These are phyloP conservation scores for Pelagomonas calceolata DNA, from an alignment of 108 stramenopile species.

Conservation along the genomic window DNA sequence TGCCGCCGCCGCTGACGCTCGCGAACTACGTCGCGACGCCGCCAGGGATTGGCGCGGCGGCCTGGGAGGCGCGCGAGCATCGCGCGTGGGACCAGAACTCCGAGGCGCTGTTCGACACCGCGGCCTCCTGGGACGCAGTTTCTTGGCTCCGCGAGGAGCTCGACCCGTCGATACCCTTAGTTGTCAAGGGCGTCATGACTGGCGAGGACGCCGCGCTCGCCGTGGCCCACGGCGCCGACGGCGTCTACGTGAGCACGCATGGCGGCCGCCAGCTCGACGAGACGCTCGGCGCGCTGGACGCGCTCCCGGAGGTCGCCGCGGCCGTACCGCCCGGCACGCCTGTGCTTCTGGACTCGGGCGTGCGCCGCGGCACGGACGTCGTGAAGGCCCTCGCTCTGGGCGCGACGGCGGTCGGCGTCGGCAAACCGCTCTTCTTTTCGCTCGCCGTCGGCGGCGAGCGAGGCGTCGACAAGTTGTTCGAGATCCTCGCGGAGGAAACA, in stretches of 20 bases:
- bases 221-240: constrained; percentile 64
- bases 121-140: constrained; percentile 72
- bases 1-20: constrained; percentile 57
- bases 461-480: constrained; percentile 46
- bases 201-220: constrained; percentile 77
- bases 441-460: constrained; percentile 64
- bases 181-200: constrained; percentile 86
- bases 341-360: constrained; percentile 74
- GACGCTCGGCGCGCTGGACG: constrained; percentile 64
- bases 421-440: constrained; percentile 78
- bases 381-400: constrained; percentile 74
- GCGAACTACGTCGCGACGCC: constrained; percentile 55
- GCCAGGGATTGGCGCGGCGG: neutral
- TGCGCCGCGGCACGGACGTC: constrained; percentile 76
- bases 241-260: constrained; percentile 83
- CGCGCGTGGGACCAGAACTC: constrained; percentile 74
- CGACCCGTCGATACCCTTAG: constrained; percentile 46
- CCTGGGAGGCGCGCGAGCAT: constrained; percentile 17
- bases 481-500: constrained; percentile 53
- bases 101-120: constrained; percentile 59
- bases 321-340: constrained; percentile 59
- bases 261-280: constrained; percentile 85
- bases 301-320: constrained; percentile 61
- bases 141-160: constrained; percentile 57
- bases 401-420: constrained; percentile 79